Conservation (phyloP, 1,139 yeast species). For the Nakaseomyces nivariensis region DNA sequence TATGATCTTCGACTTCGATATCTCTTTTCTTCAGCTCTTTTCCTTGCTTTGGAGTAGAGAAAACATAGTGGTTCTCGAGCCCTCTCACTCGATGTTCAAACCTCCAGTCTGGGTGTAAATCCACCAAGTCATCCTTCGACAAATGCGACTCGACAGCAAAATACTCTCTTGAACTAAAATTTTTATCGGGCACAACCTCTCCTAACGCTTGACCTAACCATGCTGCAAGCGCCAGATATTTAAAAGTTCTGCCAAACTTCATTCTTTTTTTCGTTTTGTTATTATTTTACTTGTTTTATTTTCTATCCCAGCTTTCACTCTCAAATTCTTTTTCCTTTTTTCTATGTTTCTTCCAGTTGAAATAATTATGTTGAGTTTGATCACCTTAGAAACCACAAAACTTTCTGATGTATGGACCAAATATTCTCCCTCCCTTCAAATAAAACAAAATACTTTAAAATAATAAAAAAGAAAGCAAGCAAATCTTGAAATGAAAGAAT, state of each 20-base stretch:
- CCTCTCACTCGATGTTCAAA: conserved; percentile 56
- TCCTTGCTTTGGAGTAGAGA: conserved; percentile 32
- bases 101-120: conserved; percentile 34
- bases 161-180: conserved; percentile 35
- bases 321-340: not conserved
- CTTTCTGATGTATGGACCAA: too few species aligned
- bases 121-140: conserved; percentile 30
- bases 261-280: not conserved
- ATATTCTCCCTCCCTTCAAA: too few species aligned
- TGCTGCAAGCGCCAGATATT: not conserved
- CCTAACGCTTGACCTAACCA: conserved; percentile 2
- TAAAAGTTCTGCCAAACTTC: not conserved
- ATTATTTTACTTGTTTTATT: not conserved
- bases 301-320: not conserved
- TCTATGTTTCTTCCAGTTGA: too few species aligned
- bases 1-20: conserved; percentile 22
- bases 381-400: too few species aligned
- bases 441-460: too few species aligned
- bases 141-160: conserved; percentile 44
- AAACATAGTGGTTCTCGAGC: conserved; percentile 50
- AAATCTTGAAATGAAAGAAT: too few species aligned
- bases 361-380: too few species aligned
- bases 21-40: conserved; percentile 2
- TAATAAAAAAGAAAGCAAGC: too few species aligned
- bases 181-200: conserved; percentile 28